Conservation (phyloP, 208 protist genomes). For the Leishmania turanica region DNA sequence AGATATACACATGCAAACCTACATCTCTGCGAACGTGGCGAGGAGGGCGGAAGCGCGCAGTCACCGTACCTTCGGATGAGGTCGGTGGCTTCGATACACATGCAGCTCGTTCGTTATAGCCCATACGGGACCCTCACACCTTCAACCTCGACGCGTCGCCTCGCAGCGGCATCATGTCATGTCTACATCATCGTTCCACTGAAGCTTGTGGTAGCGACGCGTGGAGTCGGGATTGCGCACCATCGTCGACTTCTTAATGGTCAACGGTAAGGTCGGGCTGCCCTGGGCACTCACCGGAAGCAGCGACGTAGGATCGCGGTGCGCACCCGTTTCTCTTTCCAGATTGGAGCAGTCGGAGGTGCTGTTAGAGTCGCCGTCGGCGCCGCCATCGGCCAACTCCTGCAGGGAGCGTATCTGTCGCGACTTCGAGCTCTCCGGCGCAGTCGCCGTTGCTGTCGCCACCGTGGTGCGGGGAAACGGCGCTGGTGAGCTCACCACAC, state of each 20-base stretch:
- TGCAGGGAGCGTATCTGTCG: slow-evolving; percentile 23
- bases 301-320: not conserved
- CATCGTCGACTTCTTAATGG: slow-evolving; percentile 25
- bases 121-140: not conserved
- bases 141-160: not conserved
- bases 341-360: slow-evolving; percentile 24
- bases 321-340: not conserved
- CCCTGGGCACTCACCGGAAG: not conserved
- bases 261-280: not conserved
- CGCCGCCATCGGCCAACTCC: slow-evolving; percentile 17
- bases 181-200: slow-evolving; percentile 27
- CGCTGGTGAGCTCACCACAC: slow-evolving; percentile 12
- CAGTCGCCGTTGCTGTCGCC: not conserved
- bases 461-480: slow-evolving; percentile 7
- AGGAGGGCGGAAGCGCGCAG: not conserved
- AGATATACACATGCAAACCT: not conserved
- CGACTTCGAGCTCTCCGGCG: slow-evolving; percentile 10
- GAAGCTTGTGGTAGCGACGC: slow-evolving; percentile 30
- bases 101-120: not conserved
- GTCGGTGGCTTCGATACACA: not conserved
- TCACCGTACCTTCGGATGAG: not conserved
- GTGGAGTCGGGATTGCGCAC: slow-evolving; percentile 30
- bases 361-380: slow-evolving; percentile 23
- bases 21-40: not conserved
- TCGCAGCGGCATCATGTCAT: not conserved